phyloP scores from a whole-genome alignment of 345 rosid species.

The Carallia brachiata region DNA sequence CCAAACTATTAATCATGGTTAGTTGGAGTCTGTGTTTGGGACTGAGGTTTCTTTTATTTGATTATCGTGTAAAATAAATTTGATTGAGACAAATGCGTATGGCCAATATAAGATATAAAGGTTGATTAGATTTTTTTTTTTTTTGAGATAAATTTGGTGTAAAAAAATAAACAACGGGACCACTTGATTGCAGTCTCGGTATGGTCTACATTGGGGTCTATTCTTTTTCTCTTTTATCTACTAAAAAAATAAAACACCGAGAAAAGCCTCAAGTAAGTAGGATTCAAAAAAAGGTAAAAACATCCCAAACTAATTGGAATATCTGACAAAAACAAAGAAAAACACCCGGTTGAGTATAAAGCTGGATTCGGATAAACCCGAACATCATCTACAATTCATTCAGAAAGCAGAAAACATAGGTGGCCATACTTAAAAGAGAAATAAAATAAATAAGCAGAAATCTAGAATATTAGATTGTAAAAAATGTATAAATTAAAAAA shows the following conservation, averaged over 20 bases:
- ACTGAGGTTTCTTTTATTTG: slow-evolving; percentile 4
- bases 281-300: slow-evolving; percentile 10
- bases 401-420: no score
- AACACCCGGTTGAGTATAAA: no score
- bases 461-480: no score
- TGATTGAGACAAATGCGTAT: background rate
- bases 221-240: slow-evolving; percentile 67
- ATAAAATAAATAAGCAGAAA: no score
- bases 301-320: background rate
- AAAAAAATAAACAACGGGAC: no score
- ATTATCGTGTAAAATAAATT: background rate
- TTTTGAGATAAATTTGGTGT: no score
- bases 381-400: no score
- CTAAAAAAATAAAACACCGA: slow-evolving; percentile 19
- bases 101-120: background rate
- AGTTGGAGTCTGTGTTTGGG: slow-evolving; percentile 47
- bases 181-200: slow-evolving; percentile 27
- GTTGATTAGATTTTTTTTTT: no score
- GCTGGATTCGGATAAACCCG: no score
- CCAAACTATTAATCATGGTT: slow-evolving; percentile 20
- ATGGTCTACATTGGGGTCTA: slow-evolving; percentile 41
- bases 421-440: no score
- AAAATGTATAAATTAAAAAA: no score
- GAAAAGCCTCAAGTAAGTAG: background rate
- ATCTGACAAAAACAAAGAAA: background rate